These are phyloP conservation scores for Poa annua DNA, from an alignment of 176 grass and related monocot species.

Conservation along the genomic window DNA sequence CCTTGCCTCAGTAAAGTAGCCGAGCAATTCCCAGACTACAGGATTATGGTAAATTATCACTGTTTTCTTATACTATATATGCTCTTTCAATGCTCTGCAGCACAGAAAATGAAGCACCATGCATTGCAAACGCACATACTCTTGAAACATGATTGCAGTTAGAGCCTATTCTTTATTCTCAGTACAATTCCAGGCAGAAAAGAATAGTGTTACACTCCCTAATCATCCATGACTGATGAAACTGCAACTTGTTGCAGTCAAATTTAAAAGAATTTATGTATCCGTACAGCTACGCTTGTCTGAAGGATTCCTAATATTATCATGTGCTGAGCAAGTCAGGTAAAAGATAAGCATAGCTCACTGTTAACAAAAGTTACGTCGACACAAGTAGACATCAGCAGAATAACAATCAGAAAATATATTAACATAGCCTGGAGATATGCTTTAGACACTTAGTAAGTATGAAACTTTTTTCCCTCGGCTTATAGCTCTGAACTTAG, in stretches of 20 bases:
- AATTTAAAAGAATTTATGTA: slow-evolving; percentile 22
- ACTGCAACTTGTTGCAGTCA: slow-evolving; percentile 26
- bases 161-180: neutral
- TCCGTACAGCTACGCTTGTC: slow-evolving; percentile 7
- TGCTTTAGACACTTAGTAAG: neutral
- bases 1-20: slow-evolving; percentile 58
- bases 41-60: slow-evolving; percentile 56
- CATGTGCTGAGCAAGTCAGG: slow-evolving; percentile 4
- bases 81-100: neutral
- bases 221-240: slow-evolving; percentile 23
- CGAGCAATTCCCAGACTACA: slow-evolving; percentile 53
- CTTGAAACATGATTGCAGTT: neutral
- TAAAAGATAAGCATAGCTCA: neutral
- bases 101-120: neutral
- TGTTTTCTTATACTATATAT: neutral
- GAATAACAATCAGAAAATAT: neutral
- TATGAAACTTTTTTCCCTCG: neutral
- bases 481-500: too few species aligned
- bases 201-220: neutral
- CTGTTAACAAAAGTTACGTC: neutral
- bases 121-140: slow-evolving; percentile 20
- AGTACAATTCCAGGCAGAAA: neutral
- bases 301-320: slow-evolving; percentile 28
- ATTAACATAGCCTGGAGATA: neutral
- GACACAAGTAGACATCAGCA: slow-evolving; percentile 14